These are phyloP conservation scores for Omphalotus guepiniiformis DNA, from an alignment of 768 basidiomycete genomes.

Conservation along the genomic window DNA sequence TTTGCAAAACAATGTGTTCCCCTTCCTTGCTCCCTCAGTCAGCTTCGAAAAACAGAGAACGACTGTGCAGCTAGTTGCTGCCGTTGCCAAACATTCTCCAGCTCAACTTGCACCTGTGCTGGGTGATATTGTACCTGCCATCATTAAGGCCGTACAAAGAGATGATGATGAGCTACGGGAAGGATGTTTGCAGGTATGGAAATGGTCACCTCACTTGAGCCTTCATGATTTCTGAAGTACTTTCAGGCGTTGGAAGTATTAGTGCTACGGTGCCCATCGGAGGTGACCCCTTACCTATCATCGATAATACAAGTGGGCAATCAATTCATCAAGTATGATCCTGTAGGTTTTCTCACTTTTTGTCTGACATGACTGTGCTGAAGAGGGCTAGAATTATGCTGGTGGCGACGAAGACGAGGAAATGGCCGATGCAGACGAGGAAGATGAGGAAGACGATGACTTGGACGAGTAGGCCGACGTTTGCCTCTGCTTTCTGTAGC, in stretches of 20 bases:
- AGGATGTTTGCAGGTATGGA: slow-evolving; percentile 71
- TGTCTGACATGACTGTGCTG: background rate
- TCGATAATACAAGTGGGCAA: slow-evolving; percentile 67
- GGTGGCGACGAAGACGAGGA: slow-evolving; percentile 47
- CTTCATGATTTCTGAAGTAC: slow-evolving; percentile 8
- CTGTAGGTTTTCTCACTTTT: slow-evolving; percentile 45
- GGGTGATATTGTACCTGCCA: slow-evolving; percentile 60
- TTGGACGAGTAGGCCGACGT: slow-evolving; percentile 61
- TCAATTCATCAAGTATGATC: slow-evolving; percentile 89
- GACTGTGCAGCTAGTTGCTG: slow-evolving; percentile 74
- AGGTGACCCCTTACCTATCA: slow-evolving; percentile 69
- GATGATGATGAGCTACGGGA: slow-evolving; percentile 87
- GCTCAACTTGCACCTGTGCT: slow-evolving; percentile 59
- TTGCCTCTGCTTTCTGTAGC: background rate
- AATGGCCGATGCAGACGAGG: slow-evolving; percentile 65
- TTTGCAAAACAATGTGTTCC: slow-evolving; percentile 53
- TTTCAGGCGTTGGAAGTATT: slow-evolving; percentile 79
- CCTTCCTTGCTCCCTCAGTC: slow-evolving; percentile 49
- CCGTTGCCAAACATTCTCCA: slow-evolving; percentile 73
- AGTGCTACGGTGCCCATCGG: slow-evolving; percentile 77
- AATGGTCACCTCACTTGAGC: slow-evolving; percentile 4
- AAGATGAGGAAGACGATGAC: slow-evolving; percentile 77
- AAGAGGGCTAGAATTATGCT: slow-evolving; percentile 42
- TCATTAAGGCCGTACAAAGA: slow-evolving; percentile 62
- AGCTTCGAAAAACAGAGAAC: slow-evolving; percentile 70